These are phyloP conservation scores for Trypanosomatidae sp. DNA, from an alignment of 208 protist genomes.

Conservation along the genomic window DNA sequence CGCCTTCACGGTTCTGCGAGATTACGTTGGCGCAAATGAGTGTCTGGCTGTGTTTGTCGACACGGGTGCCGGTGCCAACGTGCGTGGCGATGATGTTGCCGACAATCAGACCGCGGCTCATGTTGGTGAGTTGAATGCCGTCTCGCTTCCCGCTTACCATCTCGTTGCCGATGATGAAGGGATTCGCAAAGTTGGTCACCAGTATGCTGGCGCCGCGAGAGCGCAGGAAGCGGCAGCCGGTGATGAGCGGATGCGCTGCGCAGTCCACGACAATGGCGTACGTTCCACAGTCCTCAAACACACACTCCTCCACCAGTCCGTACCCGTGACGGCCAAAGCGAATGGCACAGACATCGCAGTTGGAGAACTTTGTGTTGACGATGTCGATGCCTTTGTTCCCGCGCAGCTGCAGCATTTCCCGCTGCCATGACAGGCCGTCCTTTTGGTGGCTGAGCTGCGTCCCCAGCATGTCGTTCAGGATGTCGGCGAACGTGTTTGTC, in stretches of 20 bases:
- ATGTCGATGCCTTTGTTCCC: conserved; percentile 73
- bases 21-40: conserved; percentile 73
- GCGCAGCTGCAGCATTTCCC: conserved; percentile 56
- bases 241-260: conserved; percentile 78
- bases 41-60: conserved; percentile 47
- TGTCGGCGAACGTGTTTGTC: conserved; percentile 32
- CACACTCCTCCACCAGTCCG: conserved; percentile 80
- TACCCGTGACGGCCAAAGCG: conserved; percentile 73
- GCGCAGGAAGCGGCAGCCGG: conserved; percentile 72
- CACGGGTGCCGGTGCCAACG: conserved; percentile 44
- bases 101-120: conserved; percentile 68
- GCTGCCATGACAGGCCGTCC: conserved; percentile 8
- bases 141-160: conserved; percentile 52
- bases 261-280: conserved; percentile 74
- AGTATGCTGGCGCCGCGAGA: conserved; percentile 65
- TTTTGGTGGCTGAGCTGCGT: conserved; percentile 21
- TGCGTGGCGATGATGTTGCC: conserved; percentile 76
- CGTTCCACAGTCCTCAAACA: conserved; percentile 72
- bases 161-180: conserved; percentile 85
- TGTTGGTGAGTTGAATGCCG: conserved; percentile 53
- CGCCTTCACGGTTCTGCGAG: conserved; percentile 45
- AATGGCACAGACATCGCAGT: conserved; percentile 72
- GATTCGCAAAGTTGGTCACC: conserved; percentile 76
- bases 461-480: conserved; percentile 33
- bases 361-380: conserved; percentile 70